A percentile compares a stretch with the other conserved stretches of the same genome.
These are phyloP conservation scores for Podaxis pistillaris DNA, from an alignment of 768 basidiomycete species.

Conservation along the genomic window DNA sequence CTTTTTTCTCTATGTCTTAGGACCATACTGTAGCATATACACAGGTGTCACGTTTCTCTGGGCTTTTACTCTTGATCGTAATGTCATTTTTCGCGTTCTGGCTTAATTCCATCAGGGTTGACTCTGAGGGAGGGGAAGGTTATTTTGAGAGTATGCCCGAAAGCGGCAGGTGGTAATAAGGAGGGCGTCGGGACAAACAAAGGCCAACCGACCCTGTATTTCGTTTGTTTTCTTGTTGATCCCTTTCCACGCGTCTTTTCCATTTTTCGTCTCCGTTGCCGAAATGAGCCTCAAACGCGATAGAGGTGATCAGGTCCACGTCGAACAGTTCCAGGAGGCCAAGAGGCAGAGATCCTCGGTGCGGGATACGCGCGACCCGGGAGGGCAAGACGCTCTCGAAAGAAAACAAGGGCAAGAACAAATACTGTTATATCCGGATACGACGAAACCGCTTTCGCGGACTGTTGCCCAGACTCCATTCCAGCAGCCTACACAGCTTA, in stretches of 20 bases:
- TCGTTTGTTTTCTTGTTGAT: slow-evolving; percentile 2
- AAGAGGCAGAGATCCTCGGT: background rate
- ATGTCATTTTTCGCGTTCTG: background rate
- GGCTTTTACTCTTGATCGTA: background rate
- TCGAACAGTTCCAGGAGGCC: background rate
- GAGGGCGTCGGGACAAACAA: slow-evolving; percentile 7
- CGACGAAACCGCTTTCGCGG: background rate
- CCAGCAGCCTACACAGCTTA: slow-evolving; percentile 67
- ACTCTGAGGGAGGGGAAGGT: background rate
- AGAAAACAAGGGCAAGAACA: background rate
- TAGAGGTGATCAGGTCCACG: background rate
- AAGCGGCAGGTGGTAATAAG: background rate
- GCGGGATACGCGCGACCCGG: background rate
- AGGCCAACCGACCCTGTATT: slow-evolving; percentile 1
- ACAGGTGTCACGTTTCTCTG: background rate
- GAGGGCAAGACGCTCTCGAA: background rate
- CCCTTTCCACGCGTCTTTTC: slow-evolving; percentile 2
- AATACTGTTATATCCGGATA: slow-evolving; percentile 4
- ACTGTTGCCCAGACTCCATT: slow-evolving; percentile 40
- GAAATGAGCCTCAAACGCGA: slow-evolving; percentile 8
- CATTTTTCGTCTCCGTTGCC: background rate
- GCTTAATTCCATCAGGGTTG: background rate
- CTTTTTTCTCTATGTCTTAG: background rate
- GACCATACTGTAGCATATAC: background rate
- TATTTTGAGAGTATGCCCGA: background rate